Conservation (phyloP, 495 filamentous ascomycete species). For the Staphylotrichum tortipilum region DNA sequence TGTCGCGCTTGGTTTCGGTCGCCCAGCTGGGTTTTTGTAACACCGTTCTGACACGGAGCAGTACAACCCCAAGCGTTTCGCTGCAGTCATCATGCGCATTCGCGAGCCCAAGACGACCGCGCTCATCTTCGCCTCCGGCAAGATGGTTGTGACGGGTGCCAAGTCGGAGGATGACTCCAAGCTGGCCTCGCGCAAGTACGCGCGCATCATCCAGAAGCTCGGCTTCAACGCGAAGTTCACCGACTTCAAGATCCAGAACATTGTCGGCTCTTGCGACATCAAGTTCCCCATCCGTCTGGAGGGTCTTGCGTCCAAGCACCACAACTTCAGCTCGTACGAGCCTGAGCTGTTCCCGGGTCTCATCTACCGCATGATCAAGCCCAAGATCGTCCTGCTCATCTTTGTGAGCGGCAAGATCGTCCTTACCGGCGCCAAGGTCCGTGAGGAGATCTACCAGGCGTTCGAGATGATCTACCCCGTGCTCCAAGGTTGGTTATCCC, state of each 20-base stretch:
- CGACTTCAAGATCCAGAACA: constrained; percentile 99
- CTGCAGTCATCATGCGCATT: constrained; percentile 99
- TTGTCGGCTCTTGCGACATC: constrained; percentile 97
- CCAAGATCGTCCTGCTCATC: constrained; percentile 97
- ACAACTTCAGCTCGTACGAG: constrained; percentile 99
- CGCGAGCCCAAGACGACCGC: constrained; percentile 98
- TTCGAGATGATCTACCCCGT: constrained; percentile 99
- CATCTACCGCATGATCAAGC: constrained; percentile 99
- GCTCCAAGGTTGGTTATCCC: constrained; percentile 61
- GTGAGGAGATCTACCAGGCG: constrained; percentile 97
- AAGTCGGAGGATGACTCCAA: constrained; percentile 98
- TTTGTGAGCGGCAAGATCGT: constrained; percentile 99
- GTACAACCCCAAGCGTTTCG: constrained; percentile 74
- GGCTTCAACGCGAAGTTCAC: constrained; percentile 99
- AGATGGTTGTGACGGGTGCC: constrained; percentile 99
- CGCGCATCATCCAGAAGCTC: constrained; percentile 98
- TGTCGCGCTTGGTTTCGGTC: constrained; percentile 28
- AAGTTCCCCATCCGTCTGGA: constrained; percentile 98
- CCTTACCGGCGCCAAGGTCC: constrained; percentile 93
- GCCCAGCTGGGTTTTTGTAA: constrained; percentile 26
- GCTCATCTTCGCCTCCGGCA: constrained; percentile 94
- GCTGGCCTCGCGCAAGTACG: constrained; percentile 94
- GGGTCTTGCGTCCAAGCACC: constrained; percentile 89
- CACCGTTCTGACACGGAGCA: constrained; percentile 32
- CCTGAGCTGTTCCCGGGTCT: constrained; percentile 97